Evolutionary conservation across 192 early-diverging fungal genomes (phyloP).

Genomic region (Podila clonocystis): DNA sequence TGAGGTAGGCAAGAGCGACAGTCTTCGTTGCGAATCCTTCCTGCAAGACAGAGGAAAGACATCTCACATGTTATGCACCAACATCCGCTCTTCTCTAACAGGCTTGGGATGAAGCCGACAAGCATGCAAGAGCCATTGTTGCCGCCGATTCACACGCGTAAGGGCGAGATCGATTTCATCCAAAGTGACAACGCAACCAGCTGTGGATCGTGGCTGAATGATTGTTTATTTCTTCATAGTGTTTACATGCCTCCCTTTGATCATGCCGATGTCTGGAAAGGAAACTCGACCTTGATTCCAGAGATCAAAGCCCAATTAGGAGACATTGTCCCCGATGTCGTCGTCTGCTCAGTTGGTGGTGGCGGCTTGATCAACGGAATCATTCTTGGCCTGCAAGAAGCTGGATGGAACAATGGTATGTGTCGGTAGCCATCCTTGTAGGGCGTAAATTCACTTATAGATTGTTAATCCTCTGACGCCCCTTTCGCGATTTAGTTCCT

Average conservation of each 20-base stretch:
- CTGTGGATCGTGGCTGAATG: background rate
- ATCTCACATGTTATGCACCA: background rate
- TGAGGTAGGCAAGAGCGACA: conserved; percentile 40
- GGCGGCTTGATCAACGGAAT: conserved; percentile 77
- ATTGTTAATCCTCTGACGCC: background rate
- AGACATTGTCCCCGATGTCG: conserved; percentile 65
- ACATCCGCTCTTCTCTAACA: background rate
- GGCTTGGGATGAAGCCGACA: conserved; percentile 59
- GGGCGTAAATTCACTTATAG: too few species aligned
- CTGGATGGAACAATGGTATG: conserved; percentile 64
- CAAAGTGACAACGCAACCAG: too few species aligned
- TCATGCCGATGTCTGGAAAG: conserved; percentile 65
- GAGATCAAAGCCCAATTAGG: conserved; percentile 74
- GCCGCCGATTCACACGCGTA: conserved; percentile 53
- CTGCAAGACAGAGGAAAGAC: background rate
- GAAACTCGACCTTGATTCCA: conserved; percentile 66
- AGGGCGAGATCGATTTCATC: conserved; percentile 21
- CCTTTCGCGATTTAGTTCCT: conserved; percentile 55
- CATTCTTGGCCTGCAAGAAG: conserved; percentile 67
- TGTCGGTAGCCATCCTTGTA: too few species aligned
- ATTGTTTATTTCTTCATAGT: conserved; percentile 17
- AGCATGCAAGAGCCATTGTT: conserved; percentile 52
- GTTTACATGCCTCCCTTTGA: conserved; percentile 68
- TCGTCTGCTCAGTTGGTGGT: conserved; percentile 74
- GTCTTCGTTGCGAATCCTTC: too few species aligned